Conservation (phyloP, 352 stramenopile genomes). For the Globisporangium apiculatum region DNA sequence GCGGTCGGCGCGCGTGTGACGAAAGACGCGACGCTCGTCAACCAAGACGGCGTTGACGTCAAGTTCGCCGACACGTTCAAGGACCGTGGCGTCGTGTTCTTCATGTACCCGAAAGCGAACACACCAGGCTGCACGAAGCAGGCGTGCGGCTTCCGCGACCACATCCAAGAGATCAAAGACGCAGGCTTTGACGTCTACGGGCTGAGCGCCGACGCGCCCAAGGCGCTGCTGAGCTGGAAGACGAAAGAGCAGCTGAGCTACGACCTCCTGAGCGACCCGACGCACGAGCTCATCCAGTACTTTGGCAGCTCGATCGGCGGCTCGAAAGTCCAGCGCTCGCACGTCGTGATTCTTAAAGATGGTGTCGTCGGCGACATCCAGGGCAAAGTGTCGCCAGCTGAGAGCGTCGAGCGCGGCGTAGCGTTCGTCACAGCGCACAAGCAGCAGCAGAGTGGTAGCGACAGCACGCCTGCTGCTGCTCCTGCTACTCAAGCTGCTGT, state of each 20-base stretch:
- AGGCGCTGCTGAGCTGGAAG: slow-evolving; percentile 72
- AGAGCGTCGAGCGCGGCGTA: slow-evolving; percentile 71
- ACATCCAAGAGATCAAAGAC: slow-evolving; percentile 76
- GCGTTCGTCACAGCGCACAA: slow-evolving; percentile 56
- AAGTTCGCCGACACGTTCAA: slow-evolving; percentile 63
- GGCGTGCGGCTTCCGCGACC: slow-evolving; percentile 82
- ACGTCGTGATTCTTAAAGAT: slow-evolving; percentile 76
- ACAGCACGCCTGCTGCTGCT: not conserved
- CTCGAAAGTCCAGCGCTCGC: slow-evolving; percentile 77
- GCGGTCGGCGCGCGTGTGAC: slow-evolving; percentile 37
- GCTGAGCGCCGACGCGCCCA: slow-evolving; percentile 69
- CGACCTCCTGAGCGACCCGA: slow-evolving; percentile 75
- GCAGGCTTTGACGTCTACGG: slow-evolving; percentile 77
- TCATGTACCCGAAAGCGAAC: slow-evolving; percentile 86
- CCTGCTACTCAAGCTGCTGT: not conserved
- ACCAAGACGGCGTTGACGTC: slow-evolving; percentile 62
- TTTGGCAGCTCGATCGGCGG: slow-evolving; percentile 79
- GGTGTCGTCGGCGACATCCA: slow-evolving; percentile 78
- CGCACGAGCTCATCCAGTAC: slow-evolving; percentile 80
- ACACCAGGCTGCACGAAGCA: slow-evolving; percentile 86
- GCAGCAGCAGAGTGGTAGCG: slow-evolving; percentile 12
- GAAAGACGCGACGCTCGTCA: slow-evolving; percentile 62
- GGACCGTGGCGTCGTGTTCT: slow-evolving; percentile 78
- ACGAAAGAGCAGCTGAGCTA: slow-evolving; percentile 69
- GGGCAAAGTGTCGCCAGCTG: slow-evolving; percentile 58